Conservation (phyloP, 179 eudicot species). For the Silene vulgaris region DNA sequence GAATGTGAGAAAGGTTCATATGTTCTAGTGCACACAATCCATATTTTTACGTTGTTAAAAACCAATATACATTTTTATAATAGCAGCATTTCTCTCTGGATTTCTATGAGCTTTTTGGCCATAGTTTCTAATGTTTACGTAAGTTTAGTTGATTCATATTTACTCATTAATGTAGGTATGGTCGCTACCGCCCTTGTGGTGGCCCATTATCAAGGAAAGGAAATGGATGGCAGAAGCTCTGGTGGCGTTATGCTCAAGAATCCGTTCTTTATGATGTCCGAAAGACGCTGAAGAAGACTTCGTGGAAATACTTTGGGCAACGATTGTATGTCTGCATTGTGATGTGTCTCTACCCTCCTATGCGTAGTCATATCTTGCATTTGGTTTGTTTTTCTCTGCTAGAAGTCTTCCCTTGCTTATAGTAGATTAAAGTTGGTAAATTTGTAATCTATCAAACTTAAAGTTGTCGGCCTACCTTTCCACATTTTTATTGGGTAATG, state of each 20-base stretch:
- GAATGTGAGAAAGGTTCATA: not conserved
- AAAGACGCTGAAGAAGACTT: conserved; percentile 60
- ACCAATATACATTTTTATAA: not conserved
- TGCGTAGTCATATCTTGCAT: not conserved
- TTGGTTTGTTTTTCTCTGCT: conserved; percentile 14
- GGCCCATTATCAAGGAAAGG: conserved; percentile 51
- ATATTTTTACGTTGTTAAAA: not conserved
- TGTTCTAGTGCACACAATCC: not conserved
- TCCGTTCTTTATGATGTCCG: conserved; percentile 75
- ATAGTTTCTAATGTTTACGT: conserved; percentile 3
- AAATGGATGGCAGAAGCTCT: conserved; percentile 71
- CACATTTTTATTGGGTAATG: not conserved
- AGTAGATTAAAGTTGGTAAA: conserved; percentile 2
- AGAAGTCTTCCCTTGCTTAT: conserved; percentile 5
- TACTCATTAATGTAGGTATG: conserved; percentile 48
- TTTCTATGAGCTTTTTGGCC: conserved; percentile 5
- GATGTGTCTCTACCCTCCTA: not conserved
- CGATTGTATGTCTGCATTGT: conserved; percentile 58
- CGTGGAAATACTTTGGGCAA: conserved; percentile 79
- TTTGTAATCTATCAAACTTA: not conserved
- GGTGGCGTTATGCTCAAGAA: conserved; percentile 96
- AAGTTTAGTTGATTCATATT: not conserved
- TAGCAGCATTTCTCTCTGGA: not conserved
- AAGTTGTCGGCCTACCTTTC: not conserved
- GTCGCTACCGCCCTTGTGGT: conserved; percentile 78